phyloP scores from a whole-genome alignment of 192 early-diverging fungal species.

The Backusella mclennaniae region DNA sequence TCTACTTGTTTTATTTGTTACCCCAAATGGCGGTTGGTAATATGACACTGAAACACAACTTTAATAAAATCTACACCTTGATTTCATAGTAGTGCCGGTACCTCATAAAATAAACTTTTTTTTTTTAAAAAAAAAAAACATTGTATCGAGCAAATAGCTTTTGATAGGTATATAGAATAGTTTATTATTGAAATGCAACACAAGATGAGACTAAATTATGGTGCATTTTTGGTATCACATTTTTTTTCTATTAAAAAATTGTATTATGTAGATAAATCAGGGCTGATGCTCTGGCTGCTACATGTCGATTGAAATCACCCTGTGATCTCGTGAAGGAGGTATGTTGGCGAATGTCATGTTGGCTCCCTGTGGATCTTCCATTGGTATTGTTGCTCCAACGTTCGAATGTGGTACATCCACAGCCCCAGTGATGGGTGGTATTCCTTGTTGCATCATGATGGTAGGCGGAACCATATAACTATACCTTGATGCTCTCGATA shows the following conservation, averaged over 20 bases:
- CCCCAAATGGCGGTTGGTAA: neutral
- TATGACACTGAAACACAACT: neutral
- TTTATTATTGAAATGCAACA: neutral
- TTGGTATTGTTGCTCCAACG: neutral
- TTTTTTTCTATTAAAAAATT: neutral
- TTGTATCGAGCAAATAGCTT: too few relatives aligned
- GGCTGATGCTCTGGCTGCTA: neutral
- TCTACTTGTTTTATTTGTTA: conserved; percentile 4
- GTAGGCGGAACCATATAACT: neutral
- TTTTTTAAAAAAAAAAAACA: too few relatives aligned
- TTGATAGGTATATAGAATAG: too few relatives aligned
- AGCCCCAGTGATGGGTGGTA: neutral
- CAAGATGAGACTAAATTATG: neutral
- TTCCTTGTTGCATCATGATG: neutral
- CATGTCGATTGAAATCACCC: neutral
- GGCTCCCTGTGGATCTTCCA: neutral
- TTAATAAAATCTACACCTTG: neutral
- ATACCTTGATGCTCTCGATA: conserved; percentile 1
- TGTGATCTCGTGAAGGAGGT: neutral
- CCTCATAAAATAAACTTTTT: too few relatives aligned
- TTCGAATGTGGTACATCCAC: neutral
- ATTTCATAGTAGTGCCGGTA: too few relatives aligned
- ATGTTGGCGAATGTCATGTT: neutral
- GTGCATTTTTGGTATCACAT: neutral
- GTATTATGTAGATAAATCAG: neutral